Base-by-base conservation (phyloP, 2,329 filamentous ascomycete species). In the Aspergillus fructus region DNA sequence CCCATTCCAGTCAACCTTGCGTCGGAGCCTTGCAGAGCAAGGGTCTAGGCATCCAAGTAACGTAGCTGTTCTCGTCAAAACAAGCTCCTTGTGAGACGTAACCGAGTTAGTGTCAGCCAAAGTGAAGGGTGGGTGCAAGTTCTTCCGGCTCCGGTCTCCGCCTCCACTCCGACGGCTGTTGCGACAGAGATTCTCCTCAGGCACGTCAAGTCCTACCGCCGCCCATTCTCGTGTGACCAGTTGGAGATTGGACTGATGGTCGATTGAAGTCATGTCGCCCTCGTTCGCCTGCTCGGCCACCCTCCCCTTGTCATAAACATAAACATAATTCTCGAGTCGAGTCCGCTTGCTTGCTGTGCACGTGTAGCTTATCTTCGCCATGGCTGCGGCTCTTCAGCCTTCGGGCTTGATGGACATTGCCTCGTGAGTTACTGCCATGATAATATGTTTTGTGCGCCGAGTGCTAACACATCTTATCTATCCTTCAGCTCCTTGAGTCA, bases 401-500 rank as follows among this genome's bases (percentile, higher is more conserved):
- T 69, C 72, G 59, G 72, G 70, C 66, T 67, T 77, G 58, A 68
- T 77, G 72, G 74, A 76, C 56, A 78, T 78, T 60, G 75, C 74
- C 48, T 75, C 71, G 75, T 78, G 62, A 24, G 69, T 59, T 23
- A 39, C 43, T 30, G 11, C 6, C 21, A 11, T 5, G 19, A 6
- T 12, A 17, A 9, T 23, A 4, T 42, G 7, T 19, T 24, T 15
- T 19, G 11, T 48, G 19, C 2, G 21, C 27, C 24, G n/a, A 30
- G 33, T 27, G n/a, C 40, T 54, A 9, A 49, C 23, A 12, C 40
- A 8, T 33, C 49, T n/a, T 19, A 9, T 30, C 11, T 40, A 24
- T 24, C 24, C 13, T 21, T 52, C 37, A 96, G 91, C 73, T 88
- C 89, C 49, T 82, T 96, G 59, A 80, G 85, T 19, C 85, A 89